These are phyloP conservation scores for Xylaria sp. DNA, from an alignment of 2,329 filamentous ascomycete species.

Conservation along the genomic window DNA sequence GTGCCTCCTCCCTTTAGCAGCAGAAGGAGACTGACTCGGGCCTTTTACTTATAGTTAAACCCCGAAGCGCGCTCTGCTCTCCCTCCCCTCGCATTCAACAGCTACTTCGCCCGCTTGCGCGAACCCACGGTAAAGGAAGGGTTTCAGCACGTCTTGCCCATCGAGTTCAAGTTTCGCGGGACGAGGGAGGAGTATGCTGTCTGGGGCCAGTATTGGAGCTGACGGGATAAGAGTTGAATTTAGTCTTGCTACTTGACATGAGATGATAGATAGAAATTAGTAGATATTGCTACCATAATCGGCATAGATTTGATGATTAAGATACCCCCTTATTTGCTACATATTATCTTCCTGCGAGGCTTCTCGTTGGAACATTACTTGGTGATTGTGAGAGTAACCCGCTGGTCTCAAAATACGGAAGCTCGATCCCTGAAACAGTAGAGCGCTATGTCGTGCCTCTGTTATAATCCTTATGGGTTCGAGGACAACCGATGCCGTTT, in stretches of 20 bases:
- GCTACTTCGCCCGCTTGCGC: conserved; percentile 78
- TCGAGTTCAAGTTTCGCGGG: conserved; percentile 82
- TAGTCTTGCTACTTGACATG: background rate
- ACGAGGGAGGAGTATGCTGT: conserved; percentile 72
- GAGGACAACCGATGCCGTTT: too few relatives aligned
- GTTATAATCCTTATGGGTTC: too few relatives aligned
- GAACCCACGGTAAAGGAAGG: conserved; percentile 80
- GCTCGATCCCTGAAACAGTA: too few relatives aligned
- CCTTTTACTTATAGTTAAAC: conserved; percentile 70
- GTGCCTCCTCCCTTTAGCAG: background rate
- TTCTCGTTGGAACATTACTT: background rate
- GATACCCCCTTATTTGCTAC: conserved; percentile 15
- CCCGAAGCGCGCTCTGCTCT: conserved; percentile 81
- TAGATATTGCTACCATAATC: conserved; percentile 1
- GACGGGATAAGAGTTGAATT: background rate
- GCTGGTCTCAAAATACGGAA: too few relatives aligned
- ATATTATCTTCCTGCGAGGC: background rate
- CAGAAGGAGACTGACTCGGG: background rate
- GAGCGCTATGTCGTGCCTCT: too few relatives aligned
- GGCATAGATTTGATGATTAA: conserved; percentile 1
- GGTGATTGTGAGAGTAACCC: too few relatives aligned
- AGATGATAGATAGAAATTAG: background rate
- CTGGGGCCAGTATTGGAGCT: conserved; percentile 85
- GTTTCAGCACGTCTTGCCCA: conserved; percentile 80
- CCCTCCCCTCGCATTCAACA: conserved; percentile 82